Conservation (phyloP, 2,329 filamentous ascomycete genomes). For the Pseudocercospora pini-densiflorae region DNA sequence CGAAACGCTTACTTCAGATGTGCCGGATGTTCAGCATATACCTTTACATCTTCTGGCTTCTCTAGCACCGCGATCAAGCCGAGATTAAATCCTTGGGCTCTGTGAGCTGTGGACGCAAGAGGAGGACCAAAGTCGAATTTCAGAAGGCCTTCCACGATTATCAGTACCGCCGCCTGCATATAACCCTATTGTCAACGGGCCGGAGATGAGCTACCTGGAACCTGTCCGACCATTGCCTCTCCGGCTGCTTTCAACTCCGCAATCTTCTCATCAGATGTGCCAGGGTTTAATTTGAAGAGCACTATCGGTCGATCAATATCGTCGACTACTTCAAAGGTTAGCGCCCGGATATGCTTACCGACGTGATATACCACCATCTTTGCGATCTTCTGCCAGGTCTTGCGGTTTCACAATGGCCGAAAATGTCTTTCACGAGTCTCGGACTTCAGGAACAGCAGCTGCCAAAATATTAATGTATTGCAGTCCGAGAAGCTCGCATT, state of each 20-base stretch:
- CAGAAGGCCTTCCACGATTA: constrained; percentile 18
- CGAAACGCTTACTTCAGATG: constrained; percentile 47
- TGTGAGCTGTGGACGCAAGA: constrained; percentile 45
- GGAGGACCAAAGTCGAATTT: constrained; percentile 37
- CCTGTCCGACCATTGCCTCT: constrained; percentile 28
- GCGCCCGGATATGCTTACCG: constrained; percentile 14
- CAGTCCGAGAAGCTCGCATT: neutral
- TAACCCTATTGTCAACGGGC: neutral
- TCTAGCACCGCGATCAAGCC: constrained; percentile 53
- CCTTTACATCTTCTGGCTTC: constrained; percentile 46
- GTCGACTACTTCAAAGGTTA: neutral
- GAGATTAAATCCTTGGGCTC: constrained; percentile 52
- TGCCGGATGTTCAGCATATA: constrained; percentile 52
- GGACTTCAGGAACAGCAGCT: neutral
- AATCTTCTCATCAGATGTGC: constrained; percentile 24
- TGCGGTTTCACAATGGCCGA: neutral
- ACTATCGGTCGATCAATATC: constrained; percentile 16
- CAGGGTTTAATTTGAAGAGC: constrained; percentile 33
- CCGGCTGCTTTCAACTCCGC: constrained; percentile 27
- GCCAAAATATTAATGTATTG: neutral
- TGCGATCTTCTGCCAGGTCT: neutral
- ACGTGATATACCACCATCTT: constrained; percentile 32
- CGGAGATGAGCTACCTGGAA: constrained; percentile 20
- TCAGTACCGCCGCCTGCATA: neutral
- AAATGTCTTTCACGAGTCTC: neutral